These are phyloP conservation scores for Phytophthora meadii DNA, from an alignment of 352 stramenopile species.

Conservation along the genomic window DNA sequence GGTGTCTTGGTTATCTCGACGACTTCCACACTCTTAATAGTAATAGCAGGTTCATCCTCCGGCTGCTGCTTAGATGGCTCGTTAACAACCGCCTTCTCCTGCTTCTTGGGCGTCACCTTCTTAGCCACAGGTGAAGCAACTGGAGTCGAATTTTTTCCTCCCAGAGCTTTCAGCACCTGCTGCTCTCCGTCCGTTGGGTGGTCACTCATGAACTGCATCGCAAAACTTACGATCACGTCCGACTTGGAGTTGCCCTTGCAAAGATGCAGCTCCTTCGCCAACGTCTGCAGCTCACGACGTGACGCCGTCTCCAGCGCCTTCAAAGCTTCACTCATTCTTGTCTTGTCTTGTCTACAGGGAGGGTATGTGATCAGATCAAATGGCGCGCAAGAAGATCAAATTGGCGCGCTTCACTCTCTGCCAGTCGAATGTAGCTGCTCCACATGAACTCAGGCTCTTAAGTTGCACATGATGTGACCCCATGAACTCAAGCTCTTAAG, in stretches of 20 bases:
- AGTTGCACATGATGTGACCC: neutral
- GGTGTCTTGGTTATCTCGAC: slow-evolving; percentile 1
- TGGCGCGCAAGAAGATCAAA: slow-evolving; percentile 3
- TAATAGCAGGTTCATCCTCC: slow-evolving; percentile 23
- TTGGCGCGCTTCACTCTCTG: slow-evolving; percentile 30
- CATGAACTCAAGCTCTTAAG: neutral
- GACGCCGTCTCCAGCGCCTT: slow-evolving; percentile 52
- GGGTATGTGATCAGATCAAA: slow-evolving; percentile 20
- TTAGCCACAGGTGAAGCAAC: slow-evolving; percentile 23
- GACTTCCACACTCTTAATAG: slow-evolving; percentile 9
- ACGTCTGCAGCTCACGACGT: slow-evolving; percentile 66
- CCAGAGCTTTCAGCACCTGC: slow-evolving; percentile 40
- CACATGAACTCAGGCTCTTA: no score
- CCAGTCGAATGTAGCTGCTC: slow-evolving; percentile 20
- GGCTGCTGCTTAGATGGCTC: slow-evolving; percentile 16
- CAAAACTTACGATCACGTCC: slow-evolving; percentile 63
- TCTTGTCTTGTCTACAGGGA: slow-evolving; percentile 6
- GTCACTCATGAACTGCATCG: slow-evolving; percentile 49
- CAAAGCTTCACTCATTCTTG: slow-evolving; percentile 23
- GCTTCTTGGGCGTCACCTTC: slow-evolving; percentile 21
- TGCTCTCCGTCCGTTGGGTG: slow-evolving; percentile 49
- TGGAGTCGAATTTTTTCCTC: slow-evolving; percentile 13
- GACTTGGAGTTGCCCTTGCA: slow-evolving; percentile 76
- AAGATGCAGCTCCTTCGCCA: slow-evolving; percentile 70
- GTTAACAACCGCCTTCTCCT: neutral